Evolutionary conservation across 2,329 filamentous ascomycete genomes (phyloP).

Genomic region (Alternaria atra): DNA sequence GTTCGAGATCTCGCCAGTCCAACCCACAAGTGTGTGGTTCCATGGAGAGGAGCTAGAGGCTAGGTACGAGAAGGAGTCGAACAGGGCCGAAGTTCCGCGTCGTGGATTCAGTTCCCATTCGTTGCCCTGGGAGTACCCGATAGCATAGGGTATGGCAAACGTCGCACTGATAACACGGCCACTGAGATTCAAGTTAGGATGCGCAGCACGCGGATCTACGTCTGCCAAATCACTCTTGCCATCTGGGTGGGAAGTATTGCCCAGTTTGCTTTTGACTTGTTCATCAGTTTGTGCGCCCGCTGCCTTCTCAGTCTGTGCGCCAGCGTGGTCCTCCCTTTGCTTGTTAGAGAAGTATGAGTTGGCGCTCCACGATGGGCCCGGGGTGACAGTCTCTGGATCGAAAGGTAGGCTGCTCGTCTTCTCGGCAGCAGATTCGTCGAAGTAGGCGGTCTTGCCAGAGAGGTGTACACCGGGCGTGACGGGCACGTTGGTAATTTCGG

Average conservation of each 20-base stretch:
- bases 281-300: slow-evolving; percentile 58
- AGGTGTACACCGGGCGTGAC: slow-evolving; percentile 55
- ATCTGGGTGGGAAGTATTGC: slow-evolving; percentile 51
- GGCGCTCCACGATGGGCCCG: slow-evolving; percentile 49
- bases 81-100: slow-evolving; percentile 88
- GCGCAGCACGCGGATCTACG: slow-evolving; percentile 63
- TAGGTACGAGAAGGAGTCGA: slow-evolving; percentile 88
- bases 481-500: slow-evolving; percentile 51
- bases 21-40: slow-evolving; percentile 92
- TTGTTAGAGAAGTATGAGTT: slow-evolving; percentile 49
- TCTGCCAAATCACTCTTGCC: slow-evolving; percentile 56
- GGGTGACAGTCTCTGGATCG: slow-evolving; percentile 40
- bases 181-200: slow-evolving; percentile 66
- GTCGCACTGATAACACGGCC: slow-evolving; percentile 71
- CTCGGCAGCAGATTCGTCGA: slow-evolving; percentile 33
- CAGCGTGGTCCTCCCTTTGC: slow-evolving; percentile 24
- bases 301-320: slow-evolving; percentile 54
- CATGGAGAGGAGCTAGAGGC: slow-evolving; percentile 84
- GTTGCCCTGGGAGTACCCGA: slow-evolving; percentile 61
- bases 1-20: slow-evolving; percentile 80
- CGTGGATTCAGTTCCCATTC: slow-evolving; percentile 77
- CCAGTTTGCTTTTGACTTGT: slow-evolving; percentile 64
- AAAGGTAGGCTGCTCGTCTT: slow-evolving; percentile 36
- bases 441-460: slow-evolving; percentile 50
- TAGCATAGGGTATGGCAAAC: slow-evolving; percentile 69